A percentile compares a stretch with the other conserved stretches of the same genome.
Evolutionary conservation across 2,329 filamentous ascomycete species (phyloP).

Genomic region (Pestalotiopsis sp.): DNA sequence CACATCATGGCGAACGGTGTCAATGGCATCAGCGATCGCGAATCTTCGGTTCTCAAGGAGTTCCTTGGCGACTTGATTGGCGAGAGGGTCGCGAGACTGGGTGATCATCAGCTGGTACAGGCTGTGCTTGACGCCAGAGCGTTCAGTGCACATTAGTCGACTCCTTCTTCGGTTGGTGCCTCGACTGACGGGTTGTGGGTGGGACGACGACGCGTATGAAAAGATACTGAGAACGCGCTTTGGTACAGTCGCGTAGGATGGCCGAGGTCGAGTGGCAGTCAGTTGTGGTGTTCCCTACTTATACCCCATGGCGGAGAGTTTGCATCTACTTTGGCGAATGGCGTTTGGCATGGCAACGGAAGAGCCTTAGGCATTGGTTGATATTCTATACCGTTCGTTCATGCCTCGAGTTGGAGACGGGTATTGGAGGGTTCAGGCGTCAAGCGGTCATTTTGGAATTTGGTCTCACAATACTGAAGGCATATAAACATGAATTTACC

Average conservation of each 20-base stretch:
- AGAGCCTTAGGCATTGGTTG: too few relatives aligned
- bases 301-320: neutral
- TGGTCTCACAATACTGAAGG: too few relatives aligned
- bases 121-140: slow-evolving; percentile 58
- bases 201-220: neutral
- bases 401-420: neutral
- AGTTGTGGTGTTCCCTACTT: neutral
- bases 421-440: too few relatives aligned
- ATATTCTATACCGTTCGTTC: too few relatives aligned
- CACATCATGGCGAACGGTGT: slow-evolving; percentile 40
- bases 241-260: neutral
- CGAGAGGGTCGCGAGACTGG: slow-evolving; percentile 46
- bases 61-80: slow-evolving; percentile 59
- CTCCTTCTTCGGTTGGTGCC: too few relatives aligned
- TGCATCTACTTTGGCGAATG: slow-evolving; percentile 7
- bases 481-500: too few relatives aligned
- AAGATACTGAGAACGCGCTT: neutral
- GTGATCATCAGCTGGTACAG: slow-evolving; percentile 50
- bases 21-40: slow-evolving; percentile 41
- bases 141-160: slow-evolving; percentile 37
- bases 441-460: too few relatives aligned
- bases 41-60: slow-evolving; percentile 50
- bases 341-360: neutral
- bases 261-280: neutral
- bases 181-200: neutral